Conservation (phyloP, 768 basidiomycete genomes). For the Amanita jacksonii region DNA sequence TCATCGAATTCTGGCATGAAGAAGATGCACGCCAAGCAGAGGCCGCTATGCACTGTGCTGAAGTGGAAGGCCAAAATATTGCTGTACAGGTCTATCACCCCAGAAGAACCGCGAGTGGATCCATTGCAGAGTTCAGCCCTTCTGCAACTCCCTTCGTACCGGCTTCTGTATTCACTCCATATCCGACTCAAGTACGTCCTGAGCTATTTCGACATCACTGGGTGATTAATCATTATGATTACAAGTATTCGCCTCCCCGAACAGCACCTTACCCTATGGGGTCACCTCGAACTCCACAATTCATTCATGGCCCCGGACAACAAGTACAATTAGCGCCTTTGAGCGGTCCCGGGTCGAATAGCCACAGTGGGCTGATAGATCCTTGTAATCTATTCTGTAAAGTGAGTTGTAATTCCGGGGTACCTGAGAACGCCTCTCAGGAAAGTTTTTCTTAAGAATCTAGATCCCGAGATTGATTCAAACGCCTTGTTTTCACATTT, state of each 20-base stretch:
- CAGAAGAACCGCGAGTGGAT: slow-evolving; percentile 40
- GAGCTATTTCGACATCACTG: neutral
- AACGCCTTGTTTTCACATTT: slow-evolving; percentile 80
- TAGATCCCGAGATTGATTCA: slow-evolving; percentile 79
- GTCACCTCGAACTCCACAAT: slow-evolving; percentile 37
- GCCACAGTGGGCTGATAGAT: slow-evolving; percentile 83
- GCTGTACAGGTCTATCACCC: slow-evolving; percentile 73
- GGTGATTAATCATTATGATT: slow-evolving; percentile 3
- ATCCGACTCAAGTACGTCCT: slow-evolving; percentile 45
- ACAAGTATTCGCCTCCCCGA: slow-evolving; percentile 63
- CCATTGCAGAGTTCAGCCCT: slow-evolving; percentile 57
- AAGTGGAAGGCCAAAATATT: slow-evolving; percentile 78
- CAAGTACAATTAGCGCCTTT: slow-evolving; percentile 79
- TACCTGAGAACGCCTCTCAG: slow-evolving; percentile 2
- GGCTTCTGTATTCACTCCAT: slow-evolving; percentile 46
- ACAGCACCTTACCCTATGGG: slow-evolving; percentile 38
- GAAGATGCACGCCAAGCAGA: slow-evolving; percentile 75
- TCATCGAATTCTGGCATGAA: slow-evolving; percentile 83
- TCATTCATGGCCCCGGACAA: slow-evolving; percentile 83
- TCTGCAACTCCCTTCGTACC: slow-evolving; percentile 74
- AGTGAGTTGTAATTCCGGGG: slow-evolving; percentile 27
- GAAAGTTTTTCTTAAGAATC: slow-evolving; percentile 42
- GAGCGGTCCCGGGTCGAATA: slow-evolving; percentile 65
- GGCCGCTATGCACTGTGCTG: slow-evolving; percentile 74
- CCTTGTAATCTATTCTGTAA: slow-evolving; percentile 90